These are phyloP conservation scores for Thymus quinquecostatus DNA, from an alignment of 257 asterid genomes.

Conservation along the genomic window DNA sequence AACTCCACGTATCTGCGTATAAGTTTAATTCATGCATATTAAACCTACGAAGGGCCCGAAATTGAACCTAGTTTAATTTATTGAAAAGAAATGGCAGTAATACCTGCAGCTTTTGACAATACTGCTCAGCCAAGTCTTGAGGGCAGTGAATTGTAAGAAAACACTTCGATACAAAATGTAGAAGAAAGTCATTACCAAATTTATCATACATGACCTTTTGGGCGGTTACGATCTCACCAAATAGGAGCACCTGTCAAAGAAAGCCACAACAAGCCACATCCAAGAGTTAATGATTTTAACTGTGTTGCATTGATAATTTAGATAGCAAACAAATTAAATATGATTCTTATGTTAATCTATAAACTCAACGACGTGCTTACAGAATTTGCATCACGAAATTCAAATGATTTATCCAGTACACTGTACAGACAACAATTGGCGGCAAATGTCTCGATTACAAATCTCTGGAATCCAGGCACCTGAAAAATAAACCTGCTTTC, in stretches of 20 bases:
- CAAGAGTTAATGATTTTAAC: no score
- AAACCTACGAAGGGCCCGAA: not conserved
- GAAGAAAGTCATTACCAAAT: constrained; percentile 80
- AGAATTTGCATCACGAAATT: constrained; percentile 86
- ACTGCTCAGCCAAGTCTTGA: constrained; percentile 84
- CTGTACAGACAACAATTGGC: constrained; percentile 88
- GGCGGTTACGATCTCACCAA: constrained; percentile 78
- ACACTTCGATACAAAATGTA: constrained; percentile 73
- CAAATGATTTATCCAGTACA: constrained; percentile 90
- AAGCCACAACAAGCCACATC: constrained; percentile 11
- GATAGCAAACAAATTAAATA: no score
- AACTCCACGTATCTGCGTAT: not conserved
- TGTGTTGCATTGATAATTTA: no score
- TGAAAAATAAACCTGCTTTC: constrained; percentile 41
- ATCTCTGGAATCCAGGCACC: constrained; percentile 90
- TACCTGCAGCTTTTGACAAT: constrained; percentile 90
- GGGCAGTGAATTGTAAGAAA: constrained; percentile 72
- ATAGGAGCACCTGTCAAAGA: constrained; percentile 63
- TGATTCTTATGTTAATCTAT: no score
- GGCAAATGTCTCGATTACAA: constrained; percentile 80
- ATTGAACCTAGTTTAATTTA: not conserved
- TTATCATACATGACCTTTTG: constrained; percentile 94
- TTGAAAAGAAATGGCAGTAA: not conserved
- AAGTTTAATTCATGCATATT: not conserved
- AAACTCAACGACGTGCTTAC: constrained; percentile 53